Conservation (phyloP, 352 stramenopile species). For the Pythium oligandrum region DNA sequence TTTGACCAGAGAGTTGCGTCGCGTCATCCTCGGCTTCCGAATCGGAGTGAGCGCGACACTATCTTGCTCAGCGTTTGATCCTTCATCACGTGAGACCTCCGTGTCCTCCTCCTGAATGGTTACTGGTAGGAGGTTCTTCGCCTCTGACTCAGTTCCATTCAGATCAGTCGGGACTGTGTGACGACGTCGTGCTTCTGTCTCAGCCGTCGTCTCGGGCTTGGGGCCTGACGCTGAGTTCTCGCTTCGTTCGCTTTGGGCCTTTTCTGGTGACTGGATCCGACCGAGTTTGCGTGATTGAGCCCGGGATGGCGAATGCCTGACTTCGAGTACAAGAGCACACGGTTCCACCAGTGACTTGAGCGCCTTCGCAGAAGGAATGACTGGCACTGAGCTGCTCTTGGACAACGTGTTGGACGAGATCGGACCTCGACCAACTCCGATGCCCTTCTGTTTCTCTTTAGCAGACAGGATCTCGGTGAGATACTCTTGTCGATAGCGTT, state of each 20-base stretch:
- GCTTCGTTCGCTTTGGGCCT: too few species aligned
- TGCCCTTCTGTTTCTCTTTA: slow-evolving; percentile 12
- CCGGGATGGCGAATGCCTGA: too few species aligned
- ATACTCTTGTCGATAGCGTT: slow-evolving; percentile 68
- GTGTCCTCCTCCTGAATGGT: too few species aligned
- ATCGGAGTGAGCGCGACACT: neutral
- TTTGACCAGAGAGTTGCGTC: slow-evolving; percentile 15
- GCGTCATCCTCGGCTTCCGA: neutral
- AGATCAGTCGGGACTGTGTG: too few species aligned
- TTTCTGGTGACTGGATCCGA: too few species aligned
- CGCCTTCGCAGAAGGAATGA: neutral
- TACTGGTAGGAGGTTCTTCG: too few species aligned
- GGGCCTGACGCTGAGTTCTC: too few species aligned
- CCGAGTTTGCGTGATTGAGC: slow-evolving; percentile 7
- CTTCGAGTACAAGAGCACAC: slow-evolving; percentile 4
- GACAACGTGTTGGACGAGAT: slow-evolving; percentile 21
- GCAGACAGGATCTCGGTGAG: slow-evolving; percentile 36
- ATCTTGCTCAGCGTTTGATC: too few species aligned
- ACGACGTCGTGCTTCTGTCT: too few species aligned
- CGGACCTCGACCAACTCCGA: slow-evolving; percentile 14
- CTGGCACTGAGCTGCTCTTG: slow-evolving; percentile 27
- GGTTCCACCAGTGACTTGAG: slow-evolving; percentile 17
- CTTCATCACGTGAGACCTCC: too few species aligned
- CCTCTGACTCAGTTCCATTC: too few species aligned
- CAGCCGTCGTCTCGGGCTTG: too few species aligned